These are phyloP conservation scores for Durusdinium trenchii DNA, from an alignment of 73 alveolate species.

Conservation along the genomic window DNA sequence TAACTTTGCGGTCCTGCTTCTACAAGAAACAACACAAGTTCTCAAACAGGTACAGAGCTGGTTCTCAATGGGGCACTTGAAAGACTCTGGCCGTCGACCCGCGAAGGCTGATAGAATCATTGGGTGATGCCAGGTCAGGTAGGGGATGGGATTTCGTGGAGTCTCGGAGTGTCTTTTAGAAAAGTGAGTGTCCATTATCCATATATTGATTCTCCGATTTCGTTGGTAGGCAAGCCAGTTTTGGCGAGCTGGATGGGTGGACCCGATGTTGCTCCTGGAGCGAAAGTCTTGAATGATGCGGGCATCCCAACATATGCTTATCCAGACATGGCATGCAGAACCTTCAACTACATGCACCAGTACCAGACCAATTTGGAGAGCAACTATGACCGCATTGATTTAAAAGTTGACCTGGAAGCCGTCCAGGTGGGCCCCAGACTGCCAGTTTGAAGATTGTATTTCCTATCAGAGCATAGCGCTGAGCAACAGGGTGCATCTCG, in stretches of 20 bases:
- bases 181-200: not conserved
- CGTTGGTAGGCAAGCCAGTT: conserved; percentile 71
- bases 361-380: conserved; percentile 69
- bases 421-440: conserved; percentile 33
- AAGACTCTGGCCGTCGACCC: not conserved
- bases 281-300: conserved; percentile 96
- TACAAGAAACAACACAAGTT: too few relatives aligned
- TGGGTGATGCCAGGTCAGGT: not conserved
- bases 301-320: conserved; percentile 96
- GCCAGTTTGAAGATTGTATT: not conserved
- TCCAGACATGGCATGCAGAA: conserved; percentile 96
- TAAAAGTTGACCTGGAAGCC: conserved; percentile 60
- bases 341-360: conserved; percentile 94
- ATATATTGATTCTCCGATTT: not conserved
- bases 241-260: conserved; percentile 97
- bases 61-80: not conserved
- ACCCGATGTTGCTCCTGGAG: conserved; percentile 96
- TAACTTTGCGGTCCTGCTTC: too few relatives aligned
- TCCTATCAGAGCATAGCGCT: not conserved
- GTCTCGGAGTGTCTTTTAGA: too few relatives aligned
- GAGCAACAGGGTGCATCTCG: not conserved
- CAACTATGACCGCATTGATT: conserved; percentile 88
- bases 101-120: not conserved
- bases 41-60: too few relatives aligned
- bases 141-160: not conserved